Percentiles rank a stretch among this genome's conserved stretches.
Evolutionary conservation across 257 asterid species (phyloP).

Genomic region (Thymus quinquecostatus): DNA sequence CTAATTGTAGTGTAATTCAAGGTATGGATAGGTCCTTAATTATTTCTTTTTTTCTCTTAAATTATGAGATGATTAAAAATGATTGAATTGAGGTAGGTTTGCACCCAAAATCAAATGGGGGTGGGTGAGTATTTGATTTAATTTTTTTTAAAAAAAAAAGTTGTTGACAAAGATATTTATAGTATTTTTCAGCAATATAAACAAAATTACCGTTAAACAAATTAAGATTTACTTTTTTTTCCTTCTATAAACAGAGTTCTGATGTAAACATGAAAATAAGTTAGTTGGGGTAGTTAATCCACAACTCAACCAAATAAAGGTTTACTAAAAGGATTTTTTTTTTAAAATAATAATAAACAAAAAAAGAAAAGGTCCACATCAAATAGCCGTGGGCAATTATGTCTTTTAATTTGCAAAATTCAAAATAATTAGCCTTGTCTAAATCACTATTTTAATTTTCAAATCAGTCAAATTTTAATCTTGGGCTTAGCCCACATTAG

Average conservation of each 20-base stretch:
- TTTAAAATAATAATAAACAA: no score
- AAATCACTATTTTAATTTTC: no score
- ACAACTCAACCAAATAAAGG: neutral
- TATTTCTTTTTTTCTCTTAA: no score
- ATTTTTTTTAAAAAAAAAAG: neutral
- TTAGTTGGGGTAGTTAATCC: constrained; percentile 24
- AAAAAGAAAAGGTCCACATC: neutral
- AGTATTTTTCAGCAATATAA: no score
- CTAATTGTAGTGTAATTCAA: constrained; percentile 19
- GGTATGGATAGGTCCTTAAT: constrained; percentile 1
- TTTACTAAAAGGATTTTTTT: neutral
- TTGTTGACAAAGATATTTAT: neutral
- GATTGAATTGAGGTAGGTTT: neutral
- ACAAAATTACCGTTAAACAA: neutral
- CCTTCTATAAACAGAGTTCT: neutral
- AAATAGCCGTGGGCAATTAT: neutral
- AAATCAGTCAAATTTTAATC: no score
- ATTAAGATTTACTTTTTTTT: neutral
- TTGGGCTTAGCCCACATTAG: neutral
- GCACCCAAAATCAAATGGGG: no score
- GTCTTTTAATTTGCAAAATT: no score
- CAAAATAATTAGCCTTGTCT: no score
- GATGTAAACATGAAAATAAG: neutral
- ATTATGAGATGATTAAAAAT: neutral
- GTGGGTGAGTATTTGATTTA: neutral